Conservation (phyloP, 805 yeast genomes). For the Candida coquimbonensis region DNA sequence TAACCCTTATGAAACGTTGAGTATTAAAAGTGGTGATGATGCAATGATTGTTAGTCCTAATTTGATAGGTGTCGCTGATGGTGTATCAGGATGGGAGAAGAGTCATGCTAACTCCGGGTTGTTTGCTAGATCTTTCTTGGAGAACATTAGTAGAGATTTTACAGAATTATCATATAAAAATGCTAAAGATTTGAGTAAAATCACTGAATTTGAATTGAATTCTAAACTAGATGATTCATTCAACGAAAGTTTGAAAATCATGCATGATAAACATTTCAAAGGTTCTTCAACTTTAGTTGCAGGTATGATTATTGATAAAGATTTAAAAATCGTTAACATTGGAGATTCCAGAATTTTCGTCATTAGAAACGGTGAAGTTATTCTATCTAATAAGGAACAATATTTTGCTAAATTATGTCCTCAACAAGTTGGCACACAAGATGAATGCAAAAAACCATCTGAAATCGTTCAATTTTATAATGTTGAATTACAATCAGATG, state of each 20-base stretch:
- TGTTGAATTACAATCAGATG: slow-evolving; percentile 32
- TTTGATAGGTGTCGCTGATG: slow-evolving; percentile 48
- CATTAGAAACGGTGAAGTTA: slow-evolving; percentile 38
- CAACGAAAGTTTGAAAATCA: slow-evolving; percentile 40
- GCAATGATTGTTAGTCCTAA: slow-evolving; percentile 50
- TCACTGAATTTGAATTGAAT: slow-evolving; percentile 35
- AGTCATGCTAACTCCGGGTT: slow-evolving; percentile 41
- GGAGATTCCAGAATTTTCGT: slow-evolving; percentile 46
- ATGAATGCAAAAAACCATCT: slow-evolving; percentile 35
- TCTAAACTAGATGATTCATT: slow-evolving; percentile 40
- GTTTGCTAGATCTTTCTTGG: slow-evolving; percentile 47
- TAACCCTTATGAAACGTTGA: slow-evolving; percentile 44
- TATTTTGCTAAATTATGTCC: slow-evolving; percentile 42
- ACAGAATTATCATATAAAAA: slow-evolving; percentile 21
- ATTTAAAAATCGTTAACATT: slow-evolving; percentile 40
- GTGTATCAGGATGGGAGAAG: slow-evolving; percentile 50
- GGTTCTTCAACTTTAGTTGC: slow-evolving; percentile 46
- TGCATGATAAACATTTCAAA: slow-evolving; percentile 39
- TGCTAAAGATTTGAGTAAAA: slow-evolving; percentile 29
- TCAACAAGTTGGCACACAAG: slow-evolving; percentile 48
- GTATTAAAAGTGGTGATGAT: slow-evolving; percentile 50
- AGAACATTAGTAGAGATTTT: slow-evolving; percentile 36
- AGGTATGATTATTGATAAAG: slow-evolving; percentile 42
- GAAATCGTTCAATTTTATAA: slow-evolving; percentile 40
- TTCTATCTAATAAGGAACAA: slow-evolving; percentile 39